Base-by-base conservation (phyloP, 2,329 filamentous ascomycete genomes). In the Calonectria leucothoes region DNA sequence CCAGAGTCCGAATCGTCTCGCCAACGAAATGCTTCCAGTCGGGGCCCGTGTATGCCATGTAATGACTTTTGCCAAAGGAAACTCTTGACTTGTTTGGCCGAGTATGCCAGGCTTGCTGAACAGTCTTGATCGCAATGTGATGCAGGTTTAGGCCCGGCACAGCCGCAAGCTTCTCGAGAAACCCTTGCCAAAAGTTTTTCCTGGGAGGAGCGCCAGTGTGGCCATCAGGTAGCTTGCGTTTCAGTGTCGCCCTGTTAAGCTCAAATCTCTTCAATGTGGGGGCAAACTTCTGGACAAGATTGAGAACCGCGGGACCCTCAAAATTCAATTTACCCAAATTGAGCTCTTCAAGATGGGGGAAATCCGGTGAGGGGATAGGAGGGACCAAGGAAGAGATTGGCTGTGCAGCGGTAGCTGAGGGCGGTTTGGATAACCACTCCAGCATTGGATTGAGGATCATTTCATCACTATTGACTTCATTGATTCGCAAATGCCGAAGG, bases 401-500 rank as follows among this genome's bases (percentile, higher is more conserved):
- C 1, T 65, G 25, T 23, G 65, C 6, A 2, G 65, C 6, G 2
- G 39, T 27, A 11, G 52, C 15, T 6, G 59, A 61, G 3, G 74
- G 70, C 11, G 79, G 70, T 4, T 68, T 64, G 5, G 78, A 82
- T 12, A 88, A 79, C 87, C 83, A 90, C 15, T 76, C 33, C 3
- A 90, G 70, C 14, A 90, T 75, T 1, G 80, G 76, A 0, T 80
- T 75, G 2, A 79, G 69, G 4, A 77, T 69, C 6, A 69, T 23
- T 5, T 69, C 23, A 0, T 71, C 27, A 10, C 37, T 64, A 20
- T 74, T 63, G 0, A 71, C 64, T 23, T 76, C 76, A 76, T 92
- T 92, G 52, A 92, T 78, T 3, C 91, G 86, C 6, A 93, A 83
- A 76, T 90, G 87, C 35, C 85, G 84, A 7, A 93, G 73, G 23